Evolutionary conservation across 768 basidiomycete genomes (phyloP).

Genomic region (Russula abietina): DNA sequence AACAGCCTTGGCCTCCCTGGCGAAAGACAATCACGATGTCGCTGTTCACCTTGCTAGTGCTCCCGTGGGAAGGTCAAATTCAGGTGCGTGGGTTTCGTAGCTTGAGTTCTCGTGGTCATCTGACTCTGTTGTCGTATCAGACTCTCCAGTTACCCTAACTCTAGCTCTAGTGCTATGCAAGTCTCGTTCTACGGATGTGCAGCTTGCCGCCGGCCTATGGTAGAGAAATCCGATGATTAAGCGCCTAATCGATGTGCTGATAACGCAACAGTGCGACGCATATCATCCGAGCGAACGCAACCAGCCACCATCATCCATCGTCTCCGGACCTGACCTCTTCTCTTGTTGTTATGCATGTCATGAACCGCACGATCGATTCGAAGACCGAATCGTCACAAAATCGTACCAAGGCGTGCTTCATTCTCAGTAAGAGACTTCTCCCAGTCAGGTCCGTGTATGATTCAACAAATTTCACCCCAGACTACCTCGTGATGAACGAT

Average conservation of each 20-base stretch:
- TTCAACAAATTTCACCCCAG: constrained; percentile 30
- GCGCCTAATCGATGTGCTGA: background rate
- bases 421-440: constrained; percentile 50
- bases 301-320: constrained; percentile 28
- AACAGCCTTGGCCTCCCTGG: constrained; percentile 57
- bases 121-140: background rate
- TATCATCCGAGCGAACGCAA: constrained; percentile 48
- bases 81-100: constrained; percentile 4
- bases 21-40: constrained; percentile 53
- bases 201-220: constrained; percentile 69
- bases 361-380: constrained; percentile 53
- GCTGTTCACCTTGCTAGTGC: constrained; percentile 44
- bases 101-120: background rate
- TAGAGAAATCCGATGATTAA: constrained; percentile 28
- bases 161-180: constrained; percentile 49
- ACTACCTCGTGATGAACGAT: constrained; percentile 68
- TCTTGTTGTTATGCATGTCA: constrained; percentile 61
- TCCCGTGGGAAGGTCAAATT: constrained; percentile 11
- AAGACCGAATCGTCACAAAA: constrained; percentile 38
- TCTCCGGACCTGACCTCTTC: constrained; percentile 42
- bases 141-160: constrained; percentile 36
- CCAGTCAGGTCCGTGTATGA: background rate
- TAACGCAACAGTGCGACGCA: constrained; percentile 45
- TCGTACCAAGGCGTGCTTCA: constrained; percentile 66
- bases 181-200: constrained; percentile 53